Conservation (phyloP, 768 basidiomycete species). For the Tricholoma saponaceum region DNA sequence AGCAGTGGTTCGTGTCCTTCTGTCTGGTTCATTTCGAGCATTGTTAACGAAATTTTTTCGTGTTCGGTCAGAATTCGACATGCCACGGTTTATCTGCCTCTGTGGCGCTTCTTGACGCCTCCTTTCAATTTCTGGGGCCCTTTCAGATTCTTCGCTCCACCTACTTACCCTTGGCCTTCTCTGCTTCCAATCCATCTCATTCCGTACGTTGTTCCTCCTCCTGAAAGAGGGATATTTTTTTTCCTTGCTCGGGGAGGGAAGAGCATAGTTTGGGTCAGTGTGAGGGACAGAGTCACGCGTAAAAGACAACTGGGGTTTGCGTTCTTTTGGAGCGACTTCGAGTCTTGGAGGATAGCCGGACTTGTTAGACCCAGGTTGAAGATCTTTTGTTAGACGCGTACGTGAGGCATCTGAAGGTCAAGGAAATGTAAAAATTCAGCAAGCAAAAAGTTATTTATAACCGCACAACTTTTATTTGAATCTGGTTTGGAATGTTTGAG, state of each 20-base stretch:
- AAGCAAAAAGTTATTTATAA: not conserved
- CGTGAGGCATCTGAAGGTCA: constrained; percentile 11
- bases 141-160: not conserved
- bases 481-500: not conserved
- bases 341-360: not conserved
- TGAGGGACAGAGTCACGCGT: constrained; percentile 1
- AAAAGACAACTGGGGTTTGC: not conserved
- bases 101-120: not conserved
- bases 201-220: not conserved
- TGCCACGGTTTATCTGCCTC: not conserved
- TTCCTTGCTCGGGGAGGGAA: not conserved
- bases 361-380: constrained; percentile 3
- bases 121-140: no score
- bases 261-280: not conserved
- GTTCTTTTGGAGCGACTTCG: not conserved
- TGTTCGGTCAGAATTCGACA: not conserved
- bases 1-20: not conserved
- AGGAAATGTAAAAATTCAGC: not conserved
- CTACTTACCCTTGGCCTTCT: not conserved
- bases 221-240: not conserved
- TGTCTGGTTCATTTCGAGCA: no score
- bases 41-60: not conserved
- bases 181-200: not conserved
- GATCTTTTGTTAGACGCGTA: constrained; percentile 11
- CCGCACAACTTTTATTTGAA: not conserved